Base-by-base conservation (phyloP, 306 rosid species). In the Potentilla sterilis region DNA sequence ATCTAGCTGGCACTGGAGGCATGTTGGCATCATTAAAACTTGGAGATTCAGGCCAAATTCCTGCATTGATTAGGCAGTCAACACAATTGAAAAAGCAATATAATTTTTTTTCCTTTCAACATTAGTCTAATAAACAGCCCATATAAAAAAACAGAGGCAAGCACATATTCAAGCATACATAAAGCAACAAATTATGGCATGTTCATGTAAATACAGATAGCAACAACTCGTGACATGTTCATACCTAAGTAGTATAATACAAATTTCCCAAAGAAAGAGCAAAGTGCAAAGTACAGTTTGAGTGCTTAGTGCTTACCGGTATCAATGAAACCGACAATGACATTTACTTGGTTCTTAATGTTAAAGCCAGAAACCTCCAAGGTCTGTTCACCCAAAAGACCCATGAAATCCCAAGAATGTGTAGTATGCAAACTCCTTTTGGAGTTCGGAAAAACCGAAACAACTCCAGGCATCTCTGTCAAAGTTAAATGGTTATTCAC, bases 11-110 rank as follows among this genome's bases (percentile, higher is more conserved):
- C 71, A 83, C 84, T 2, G 90, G 92, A 77, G 92, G 92, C 97
- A 91, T 89, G 82, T 74, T 81, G 28, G 76, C 83, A 79, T 91
- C 97, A 7, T 76, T 72, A 78, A 91, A 91, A 67, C 97, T 91
- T 61, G 93, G 89, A 46, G 93, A 91, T 83, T 91, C 97, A 9
- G 97, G 97, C 93, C 93, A 91, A 76, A 91, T 91, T 86, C 97
- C 97, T 91, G 87, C 55, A 48, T 75, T 44, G 34, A 48, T 75
- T 49, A 38, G 73, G 52, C 24, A 28, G 77, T 62, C 51, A 52
- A 55, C 74, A 77, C 73, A 66, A 81, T 66, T 61, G 28, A 67
- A 76, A 41, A 10, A 58, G 13, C 59, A 10, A 8, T 58, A 40
- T 68, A 28, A 28, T 14, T 35, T 22, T 0, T 57, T 35, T 14